Percentiles rank a stretch among this genome's conserved stretches.
Evolutionary conservation across 768 basidiomycete species (phyloP).

Genomic region (Phlebiopsis flavidoalba): DNA sequence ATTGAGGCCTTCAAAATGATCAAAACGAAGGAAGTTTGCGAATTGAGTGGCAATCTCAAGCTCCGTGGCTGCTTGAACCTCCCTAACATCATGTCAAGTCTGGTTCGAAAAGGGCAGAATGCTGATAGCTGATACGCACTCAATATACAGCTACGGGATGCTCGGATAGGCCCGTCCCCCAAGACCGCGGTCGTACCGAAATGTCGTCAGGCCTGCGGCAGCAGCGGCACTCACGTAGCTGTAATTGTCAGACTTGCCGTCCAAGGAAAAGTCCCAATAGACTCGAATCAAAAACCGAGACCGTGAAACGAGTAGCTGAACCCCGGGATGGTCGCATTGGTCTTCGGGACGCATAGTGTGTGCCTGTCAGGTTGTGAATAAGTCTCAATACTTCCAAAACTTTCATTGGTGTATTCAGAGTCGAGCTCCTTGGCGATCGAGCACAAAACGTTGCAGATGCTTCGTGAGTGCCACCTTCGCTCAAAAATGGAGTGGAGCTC

Average conservation of each 20-base stretch:
- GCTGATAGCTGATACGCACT: background rate
- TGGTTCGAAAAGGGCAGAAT: background rate
- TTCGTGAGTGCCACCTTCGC: background rate
- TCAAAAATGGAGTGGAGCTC: too few relatives aligned
- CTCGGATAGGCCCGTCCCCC: background rate
- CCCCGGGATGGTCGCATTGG: slow-evolving; percentile 7
- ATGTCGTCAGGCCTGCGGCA: background rate
- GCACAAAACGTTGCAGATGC: slow-evolving; percentile 8
- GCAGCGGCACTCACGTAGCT: background rate
- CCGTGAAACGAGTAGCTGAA: too few relatives aligned
- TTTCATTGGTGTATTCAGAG: slow-evolving; percentile 2
- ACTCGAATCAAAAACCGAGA: background rate
- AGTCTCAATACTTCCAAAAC: background rate
- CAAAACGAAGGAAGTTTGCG: background rate
- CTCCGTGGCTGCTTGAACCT: background rate
- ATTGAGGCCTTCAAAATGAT: background rate
- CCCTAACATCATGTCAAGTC: background rate
- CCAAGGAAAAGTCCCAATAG: background rate
- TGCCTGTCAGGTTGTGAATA: slow-evolving; percentile 12
- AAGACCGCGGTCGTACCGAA: background rate
- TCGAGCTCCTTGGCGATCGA: background rate
- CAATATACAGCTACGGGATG: background rate
- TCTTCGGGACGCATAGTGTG: slow-evolving; percentile 13
- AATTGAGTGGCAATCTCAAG: background rate
- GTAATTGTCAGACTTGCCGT: background rate